These are phyloP conservation scores for Cercospora nicotianae DNA, from an alignment of 2,329 filamentous ascomycete genomes.

Conservation along the genomic window DNA sequence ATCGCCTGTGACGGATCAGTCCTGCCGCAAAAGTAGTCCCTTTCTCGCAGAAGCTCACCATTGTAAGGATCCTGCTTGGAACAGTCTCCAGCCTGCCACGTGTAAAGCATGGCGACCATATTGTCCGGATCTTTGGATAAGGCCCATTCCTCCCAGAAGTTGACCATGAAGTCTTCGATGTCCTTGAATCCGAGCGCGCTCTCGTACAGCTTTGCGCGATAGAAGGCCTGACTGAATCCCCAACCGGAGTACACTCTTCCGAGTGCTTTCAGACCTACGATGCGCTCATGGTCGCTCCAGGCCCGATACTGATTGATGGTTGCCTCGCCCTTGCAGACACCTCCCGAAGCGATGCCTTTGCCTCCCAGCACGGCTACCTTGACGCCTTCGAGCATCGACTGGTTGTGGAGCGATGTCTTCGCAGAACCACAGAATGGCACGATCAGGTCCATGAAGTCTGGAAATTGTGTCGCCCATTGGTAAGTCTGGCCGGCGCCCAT, in stretches of 20 bases:
- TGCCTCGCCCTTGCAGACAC: conserved; percentile 51
- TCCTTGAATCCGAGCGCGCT: conserved; percentile 63
- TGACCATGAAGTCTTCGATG: conserved; percentile 71
- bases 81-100: conserved; percentile 74
- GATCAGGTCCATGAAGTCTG: conserved; percentile 62
- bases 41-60: conserved; percentile 31
- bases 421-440: conserved; percentile 68
- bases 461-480: conserved; percentile 42
- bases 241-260: conserved; percentile 70
- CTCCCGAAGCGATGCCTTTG: conserved; percentile 56
- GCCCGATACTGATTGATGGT: conserved; percentile 34
- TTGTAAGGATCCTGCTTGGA: conserved; percentile 68
- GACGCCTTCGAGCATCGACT: conserved; percentile 66
- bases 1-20: conserved; percentile 35
- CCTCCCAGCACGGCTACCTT: conserved; percentile 61
- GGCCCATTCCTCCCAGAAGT: conserved; percentile 76
- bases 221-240: conserved; percentile 79
- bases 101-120: conserved; percentile 71
- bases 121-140: conserved; percentile 73
- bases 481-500: conserved; percentile 65
- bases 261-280: conserved; percentile 66
- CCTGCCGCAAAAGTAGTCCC: not conserved
- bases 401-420: conserved; percentile 65
- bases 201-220: conserved; percentile 69
- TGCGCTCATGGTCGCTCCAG: conserved; percentile 50